These are phyloP conservation scores for Aspergillus sp. DNA, from an alignment of 2,329 filamentous ascomycete genomes.

Conservation along the genomic window DNA sequence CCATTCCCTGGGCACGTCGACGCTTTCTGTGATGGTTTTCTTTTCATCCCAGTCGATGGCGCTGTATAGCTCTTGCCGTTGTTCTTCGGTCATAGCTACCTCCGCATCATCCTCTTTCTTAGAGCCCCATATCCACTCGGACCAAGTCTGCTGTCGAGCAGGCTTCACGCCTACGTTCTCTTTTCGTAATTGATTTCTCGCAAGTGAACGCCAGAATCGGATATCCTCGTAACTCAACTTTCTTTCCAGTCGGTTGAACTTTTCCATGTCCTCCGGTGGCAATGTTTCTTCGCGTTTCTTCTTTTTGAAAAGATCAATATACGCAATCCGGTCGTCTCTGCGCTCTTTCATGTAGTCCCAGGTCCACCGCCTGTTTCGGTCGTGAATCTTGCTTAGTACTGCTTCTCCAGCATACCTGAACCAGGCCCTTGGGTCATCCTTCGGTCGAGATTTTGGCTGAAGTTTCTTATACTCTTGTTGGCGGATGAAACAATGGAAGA, in stretches of 20 bases:
- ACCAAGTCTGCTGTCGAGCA: slow-evolving; percentile 77
- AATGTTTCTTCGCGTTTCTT: slow-evolving; percentile 73
- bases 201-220: slow-evolving; percentile 93
- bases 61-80: slow-evolving; percentile 93
- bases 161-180: slow-evolving; percentile 83
- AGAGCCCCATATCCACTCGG: slow-evolving; percentile 86
- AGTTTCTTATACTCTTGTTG: slow-evolving; percentile 96
- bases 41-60: slow-evolving; percentile 99
- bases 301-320: slow-evolving; percentile 96
- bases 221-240: slow-evolving; percentile 94
- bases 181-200: slow-evolving; percentile 90
- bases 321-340: slow-evolving; percentile 81
- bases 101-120: slow-evolving; percentile 73
- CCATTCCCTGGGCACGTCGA: slow-evolving; percentile 87
- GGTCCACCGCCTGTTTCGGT: slow-evolving; percentile 87
- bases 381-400: slow-evolving; percentile 90
- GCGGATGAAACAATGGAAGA: slow-evolving; percentile 97
- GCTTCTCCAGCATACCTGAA: slow-evolving; percentile 86
- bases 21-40: slow-evolving; percentile 78
- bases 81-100: slow-evolving; percentile 88
- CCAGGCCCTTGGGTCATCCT: slow-evolving; percentile 91
- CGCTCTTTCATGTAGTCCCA: slow-evolving; percentile 95
- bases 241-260: slow-evolving; percentile 74
- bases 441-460: slow-evolving; percentile 79
- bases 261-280: slow-evolving; percentile 66